Conservation (phyloP, 306 rosid species). For the Lotus japonicus region DNA sequence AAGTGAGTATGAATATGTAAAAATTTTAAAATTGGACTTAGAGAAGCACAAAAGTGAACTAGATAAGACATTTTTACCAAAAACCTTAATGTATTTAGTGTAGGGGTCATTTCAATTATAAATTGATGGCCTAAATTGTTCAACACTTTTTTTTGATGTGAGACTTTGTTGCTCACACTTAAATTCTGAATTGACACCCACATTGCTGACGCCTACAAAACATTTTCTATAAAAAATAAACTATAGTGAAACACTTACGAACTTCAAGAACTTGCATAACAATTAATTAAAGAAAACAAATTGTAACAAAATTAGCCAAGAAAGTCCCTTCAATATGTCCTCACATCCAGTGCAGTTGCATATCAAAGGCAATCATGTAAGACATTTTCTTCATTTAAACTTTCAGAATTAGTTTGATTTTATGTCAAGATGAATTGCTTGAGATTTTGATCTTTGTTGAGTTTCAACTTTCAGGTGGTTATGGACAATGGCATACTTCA, state of each 20-base stretch:
- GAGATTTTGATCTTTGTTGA: not conserved
- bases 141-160: no score
- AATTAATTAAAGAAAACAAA: not conserved
- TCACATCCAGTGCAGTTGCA: slow-evolving; percentile 40
- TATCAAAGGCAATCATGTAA: slow-evolving; percentile 42
- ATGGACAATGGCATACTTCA: slow-evolving; percentile 72
- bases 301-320: not conserved
- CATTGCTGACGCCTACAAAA: no score
- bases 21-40: no score
- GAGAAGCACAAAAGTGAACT: no score
- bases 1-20: no score
- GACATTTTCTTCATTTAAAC: not conserved
- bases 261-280: slow-evolving; percentile 3
- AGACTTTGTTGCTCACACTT: no score
- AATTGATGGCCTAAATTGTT: no score
- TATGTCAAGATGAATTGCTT: not conserved
- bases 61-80: no score
- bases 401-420: not conserved
- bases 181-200: no score
- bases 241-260: not conserved
- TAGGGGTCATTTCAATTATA: no score
- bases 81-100: no score
- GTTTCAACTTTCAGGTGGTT: slow-evolving; percentile 53
- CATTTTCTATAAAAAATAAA: no score
- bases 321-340: slow-evolving; percentile 34